Evolutionary conservation across 345 rosid genomes (phyloP), one percentile per base, ranked within the genome.

Genomic region (Rubroshorea leprosula): DNA sequence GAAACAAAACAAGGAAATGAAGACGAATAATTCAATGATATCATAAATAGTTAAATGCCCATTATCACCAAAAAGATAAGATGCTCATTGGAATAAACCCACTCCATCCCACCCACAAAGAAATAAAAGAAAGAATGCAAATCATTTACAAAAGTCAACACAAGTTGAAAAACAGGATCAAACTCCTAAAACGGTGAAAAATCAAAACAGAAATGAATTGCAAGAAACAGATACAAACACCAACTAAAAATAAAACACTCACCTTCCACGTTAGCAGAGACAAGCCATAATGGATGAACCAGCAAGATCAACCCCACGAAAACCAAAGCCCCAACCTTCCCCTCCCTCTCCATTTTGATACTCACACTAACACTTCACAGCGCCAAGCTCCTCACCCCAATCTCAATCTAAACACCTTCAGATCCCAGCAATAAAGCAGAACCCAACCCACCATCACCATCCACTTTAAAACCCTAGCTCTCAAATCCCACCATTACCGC

Each of bases 251-350:
- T 21, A 22, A 58, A 5, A 68, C 11, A 35, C 65, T 14, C 29
- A 90, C 97, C 97, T 83, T 90, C 97, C 87, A 82, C 73, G 70
- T 90, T 90, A 60, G 89, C 84, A 66, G 63, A 72, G 18, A 74
- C 78, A 69, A 70, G 65, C 78, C 84, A 80, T 23, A 75, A 66
- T 17, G 87, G 73, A 69, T 68, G 74, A 9, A 63, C 52, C 62
- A 74, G 12, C 59, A 74, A 82, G 87, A 83, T 80, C 71, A 84
- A 66, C 74, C 69, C 76, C 46, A 66, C 66, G 49, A 75, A 53
- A 76, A 71, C 44, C 68, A 80, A 66, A 70, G 71, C 67, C 68
- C 69, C 58, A 62, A 68, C 71, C 70, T 57, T 68, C 21, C 38
- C 58, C 81, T 65, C 77, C 87, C 78, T 83, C 57, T 68, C 46